A percentile compares a stretch with the other conserved stretches of the same genome.
Conservation (phyloP, 2,329 filamentous ascomycete genomes). For the Fusarium pseudograminearum region DNA sequence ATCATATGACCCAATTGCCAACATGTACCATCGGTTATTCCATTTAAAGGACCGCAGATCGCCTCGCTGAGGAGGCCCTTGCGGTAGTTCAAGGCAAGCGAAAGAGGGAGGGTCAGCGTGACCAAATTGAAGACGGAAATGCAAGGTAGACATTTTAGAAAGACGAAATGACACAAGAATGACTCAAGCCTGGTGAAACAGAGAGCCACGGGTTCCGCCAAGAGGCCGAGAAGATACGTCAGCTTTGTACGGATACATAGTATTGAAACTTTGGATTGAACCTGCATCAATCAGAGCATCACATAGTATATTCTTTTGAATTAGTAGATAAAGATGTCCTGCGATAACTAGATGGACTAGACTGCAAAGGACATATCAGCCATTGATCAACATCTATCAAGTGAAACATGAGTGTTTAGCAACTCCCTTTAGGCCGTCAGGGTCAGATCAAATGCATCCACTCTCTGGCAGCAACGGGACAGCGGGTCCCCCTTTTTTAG, state of each 20-base stretch:
- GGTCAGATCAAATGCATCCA: slow-evolving; percentile 21
- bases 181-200: slow-evolving; percentile 20
- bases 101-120: slow-evolving; percentile 25
- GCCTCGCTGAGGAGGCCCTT: slow-evolving; percentile 9
- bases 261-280: neutral
- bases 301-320: neutral
- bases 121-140: slow-evolving; percentile 5
- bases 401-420: neutral
- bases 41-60: slow-evolving; percentile 7
- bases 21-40: slow-evolving; percentile 11
- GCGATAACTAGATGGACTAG: neutral
- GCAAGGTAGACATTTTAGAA: neutral
- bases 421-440: slow-evolving; percentile 4
- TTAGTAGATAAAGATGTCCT: neutral
- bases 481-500: slow-evolving; percentile 6
- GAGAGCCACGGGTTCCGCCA: slow-evolving; percentile 22
- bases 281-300: neutral
- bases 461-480: slow-evolving; percentile 22
- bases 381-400: slow-evolving; percentile 3
- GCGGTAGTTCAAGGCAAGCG: slow-evolving; percentile 19
- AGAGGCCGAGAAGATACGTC: slow-evolving; percentile 34
- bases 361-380: neutral
- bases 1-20: slow-evolving; percentile 44
- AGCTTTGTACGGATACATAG: slow-evolving; percentile 3
- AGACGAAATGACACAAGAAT: slow-evolving; percentile 33